A percentile compares a stretch with the other conserved stretches of the same genome.
Conservation (phyloP, 1,139 yeast genomes). For the Lizanozyma gosingica region DNA sequence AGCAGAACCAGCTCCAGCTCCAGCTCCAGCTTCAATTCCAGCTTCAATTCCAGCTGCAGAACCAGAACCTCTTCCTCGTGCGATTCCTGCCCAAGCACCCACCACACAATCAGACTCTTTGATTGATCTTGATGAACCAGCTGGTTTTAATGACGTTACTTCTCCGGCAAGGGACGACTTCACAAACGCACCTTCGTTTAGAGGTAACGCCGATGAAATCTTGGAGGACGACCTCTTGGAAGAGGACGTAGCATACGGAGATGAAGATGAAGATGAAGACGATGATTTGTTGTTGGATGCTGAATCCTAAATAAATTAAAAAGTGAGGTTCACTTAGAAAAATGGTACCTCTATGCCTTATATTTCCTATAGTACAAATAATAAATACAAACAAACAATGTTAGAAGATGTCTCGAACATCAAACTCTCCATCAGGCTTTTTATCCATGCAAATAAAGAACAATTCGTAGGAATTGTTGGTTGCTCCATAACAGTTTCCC, state of each 20-base stretch:
- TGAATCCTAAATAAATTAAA: no score
- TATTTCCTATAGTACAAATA: no score
- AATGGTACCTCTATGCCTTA: no score
- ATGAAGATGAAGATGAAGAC: constrained; percentile 7
- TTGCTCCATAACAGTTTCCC: neutral
- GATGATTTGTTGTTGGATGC: constrained; percentile 1
- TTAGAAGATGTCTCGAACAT: constrained; percentile 38
- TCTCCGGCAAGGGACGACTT: no score
- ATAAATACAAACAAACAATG: no score
- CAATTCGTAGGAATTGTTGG: constrained; percentile 46
- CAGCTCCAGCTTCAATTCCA: constrained; percentile 2
- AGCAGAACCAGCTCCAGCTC: constrained; percentile 8
- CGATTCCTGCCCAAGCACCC: constrained; percentile 8
- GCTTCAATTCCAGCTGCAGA: constrained; percentile 13
- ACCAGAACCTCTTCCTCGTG: constrained; percentile 11
- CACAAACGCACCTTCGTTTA: no score
- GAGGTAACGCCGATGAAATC: neutral
- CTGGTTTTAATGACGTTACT: no score
- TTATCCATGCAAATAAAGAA: constrained; percentile 61
- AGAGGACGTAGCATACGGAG: constrained; percentile 11
- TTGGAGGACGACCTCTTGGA: constrained; percentile 1
- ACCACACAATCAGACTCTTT: constrained; percentile 14
- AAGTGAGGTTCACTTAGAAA: no score
- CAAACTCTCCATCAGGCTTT: constrained; percentile 24
- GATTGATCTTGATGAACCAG: constrained; percentile 17